Percentiles rank a stretch among this genome's conserved stretches.
These are phyloP conservation scores for Clitopilus hobsonii DNA, from an alignment of 768 basidiomycete species.

Conservation along the genomic window DNA sequence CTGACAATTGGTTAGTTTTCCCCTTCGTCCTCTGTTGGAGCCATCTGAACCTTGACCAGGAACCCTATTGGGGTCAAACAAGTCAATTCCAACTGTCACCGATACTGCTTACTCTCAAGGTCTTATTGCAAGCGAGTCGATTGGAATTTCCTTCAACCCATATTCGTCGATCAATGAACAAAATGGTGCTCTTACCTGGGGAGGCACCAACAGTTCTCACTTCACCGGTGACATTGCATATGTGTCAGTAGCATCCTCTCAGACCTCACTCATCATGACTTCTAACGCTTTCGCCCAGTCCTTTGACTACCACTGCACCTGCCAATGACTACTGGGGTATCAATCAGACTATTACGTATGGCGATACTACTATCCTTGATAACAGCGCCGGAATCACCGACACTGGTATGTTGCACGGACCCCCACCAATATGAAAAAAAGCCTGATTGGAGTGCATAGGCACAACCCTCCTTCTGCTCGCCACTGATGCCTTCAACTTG, in stretches of 20 bases:
- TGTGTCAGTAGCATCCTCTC: slow-evolving; percentile 15
- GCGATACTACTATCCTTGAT: slow-evolving; percentile 38
- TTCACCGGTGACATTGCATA: slow-evolving; percentile 43
- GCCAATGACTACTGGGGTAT: slow-evolving; percentile 56
- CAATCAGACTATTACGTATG: slow-evolving; percentile 49
- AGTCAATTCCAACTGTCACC: slow-evolving; percentile 49
- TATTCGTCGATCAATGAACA: slow-evolving; percentile 22
- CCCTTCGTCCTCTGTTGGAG: background rate
- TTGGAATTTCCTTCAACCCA: slow-evolving; percentile 52
- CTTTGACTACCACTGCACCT: slow-evolving; percentile 42
- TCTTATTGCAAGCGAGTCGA: slow-evolving; percentile 29
- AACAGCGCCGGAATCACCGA: slow-evolving; percentile 55
- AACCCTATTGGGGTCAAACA: slow-evolving; percentile 24
- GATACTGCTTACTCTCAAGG: slow-evolving; percentile 45
- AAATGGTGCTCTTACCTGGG: slow-evolving; percentile 56
- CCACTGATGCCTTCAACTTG: slow-evolving; percentile 36
- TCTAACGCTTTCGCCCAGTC: slow-evolving; percentile 28
- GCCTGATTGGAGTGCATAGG: too few relatives aligned
- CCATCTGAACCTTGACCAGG: slow-evolving; percentile 15
- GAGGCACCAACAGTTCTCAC: slow-evolving; percentile 41
- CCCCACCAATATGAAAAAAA: background rate
- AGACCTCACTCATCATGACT: background rate
- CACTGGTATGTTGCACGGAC: slow-evolving; percentile 30
- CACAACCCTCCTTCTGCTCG: slow-evolving; percentile 47
- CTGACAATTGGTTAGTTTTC: slow-evolving; percentile 39